Evolutionary conservation across 257 asterid species (phyloP).

Genomic region (Ligustrum vulgare): DNA sequence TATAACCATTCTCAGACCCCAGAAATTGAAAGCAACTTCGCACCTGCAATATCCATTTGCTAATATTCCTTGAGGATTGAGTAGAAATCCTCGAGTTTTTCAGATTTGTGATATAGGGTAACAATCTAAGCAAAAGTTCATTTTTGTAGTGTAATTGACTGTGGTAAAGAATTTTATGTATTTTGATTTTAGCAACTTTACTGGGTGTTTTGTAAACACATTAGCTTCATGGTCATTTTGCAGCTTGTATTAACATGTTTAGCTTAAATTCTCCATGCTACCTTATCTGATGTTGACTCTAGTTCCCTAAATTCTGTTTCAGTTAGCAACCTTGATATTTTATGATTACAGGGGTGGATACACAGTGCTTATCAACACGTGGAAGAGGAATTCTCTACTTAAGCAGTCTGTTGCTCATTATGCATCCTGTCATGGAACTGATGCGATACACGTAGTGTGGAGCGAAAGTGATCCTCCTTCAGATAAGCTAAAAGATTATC

Average conservation of each 20-base stretch:
- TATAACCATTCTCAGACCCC: not conserved
- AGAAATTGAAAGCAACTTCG: not conserved
- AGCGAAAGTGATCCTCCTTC: constrained; percentile 59
- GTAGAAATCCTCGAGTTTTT: not conserved
- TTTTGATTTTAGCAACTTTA: not conserved
- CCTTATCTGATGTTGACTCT: not conserved
- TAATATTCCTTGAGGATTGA: constrained; percentile 9
- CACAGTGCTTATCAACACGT: constrained; percentile 62
- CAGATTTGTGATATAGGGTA: not conserved
- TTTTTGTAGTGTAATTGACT: not conserved
- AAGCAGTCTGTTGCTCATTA: constrained; percentile 70
- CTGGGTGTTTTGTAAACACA: not conserved
- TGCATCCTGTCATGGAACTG: constrained; percentile 61
- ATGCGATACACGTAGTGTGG: constrained; percentile 60
- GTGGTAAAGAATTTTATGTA: not conserved
- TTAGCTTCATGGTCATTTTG: not conserved
- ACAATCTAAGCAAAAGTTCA: not conserved
- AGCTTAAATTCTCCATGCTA: not conserved
- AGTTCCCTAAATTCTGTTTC: not conserved
- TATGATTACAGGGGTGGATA: constrained; percentile 51
- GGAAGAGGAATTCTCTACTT: constrained; percentile 61
- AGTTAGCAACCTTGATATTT: not conserved
- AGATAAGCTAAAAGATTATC: constrained; percentile 34
- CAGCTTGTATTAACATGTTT: not conserved
- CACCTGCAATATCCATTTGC: not conserved